Base-by-base conservation (phyloP, 768 basidiomycete species). In the Botryobasidium botryosum region DNA sequence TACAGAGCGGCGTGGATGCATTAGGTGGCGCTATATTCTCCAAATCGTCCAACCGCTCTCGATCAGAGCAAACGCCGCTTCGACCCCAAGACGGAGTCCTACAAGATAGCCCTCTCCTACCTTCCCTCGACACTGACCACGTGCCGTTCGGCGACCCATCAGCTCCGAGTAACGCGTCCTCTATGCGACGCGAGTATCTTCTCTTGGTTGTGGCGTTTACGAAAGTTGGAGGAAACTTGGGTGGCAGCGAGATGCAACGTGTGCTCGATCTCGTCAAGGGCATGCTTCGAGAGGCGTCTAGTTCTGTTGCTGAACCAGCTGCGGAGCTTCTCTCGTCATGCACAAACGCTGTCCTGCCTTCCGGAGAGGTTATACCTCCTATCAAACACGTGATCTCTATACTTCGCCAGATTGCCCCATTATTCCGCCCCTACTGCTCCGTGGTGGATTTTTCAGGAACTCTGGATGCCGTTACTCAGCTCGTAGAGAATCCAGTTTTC, bases 1-100 rank as follows among this genome's bases (percentile, higher is more conserved):
- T 84, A 10, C 65, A 67, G 35, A 77, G 79, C 28, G 82, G 81
- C 2, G 71, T 83, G 24, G 67, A 70, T n/a, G 80, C 80, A 1
- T 59, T 86, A 18, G 72, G 75, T 13, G 50, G 56, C 6, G 71
- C 80, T 23, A 52, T 68, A 25, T 62, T 80, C 12, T 58, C 62
- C 26, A 72, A 40, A 39, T 15, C 46, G 37, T 12, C 37, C 37
- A 12, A 12, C 13, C 12, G 12, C 37, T 12, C 37, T 12, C 13
- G 37, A 39, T 12, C 13, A 13, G 37, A 13, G 13, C 37, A 39
- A 39, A 39, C 21, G 23, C 1, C 37, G 13, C 37, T 12, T 21
- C 12, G 12, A 39, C 10, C 12, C 12, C 37, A 10, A 10, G 33
- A 23, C 41, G 24, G 26, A 31, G n/a, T n/a, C n/a, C n/a, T 32